Percentiles rank a stretch among this genome's conserved stretches.
Conservation (phyloP, 495 filamentous ascomycete genomes). For the Talaromyces thailandensis region DNA sequence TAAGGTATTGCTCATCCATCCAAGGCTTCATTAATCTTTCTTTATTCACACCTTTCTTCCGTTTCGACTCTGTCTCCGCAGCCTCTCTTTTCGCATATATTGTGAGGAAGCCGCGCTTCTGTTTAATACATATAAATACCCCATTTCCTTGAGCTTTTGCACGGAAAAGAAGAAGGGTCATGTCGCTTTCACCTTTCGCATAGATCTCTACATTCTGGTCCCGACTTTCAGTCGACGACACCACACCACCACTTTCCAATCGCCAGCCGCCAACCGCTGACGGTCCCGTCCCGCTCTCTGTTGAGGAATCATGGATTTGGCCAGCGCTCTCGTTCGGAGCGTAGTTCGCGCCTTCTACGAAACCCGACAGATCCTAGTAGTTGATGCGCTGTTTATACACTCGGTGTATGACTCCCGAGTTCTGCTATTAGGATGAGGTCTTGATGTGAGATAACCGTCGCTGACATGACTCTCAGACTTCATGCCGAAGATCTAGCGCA, state of each 20-base stretch:
- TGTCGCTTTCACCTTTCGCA: background rate
- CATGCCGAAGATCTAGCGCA: slow-evolving; percentile 81
- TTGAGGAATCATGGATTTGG: slow-evolving; percentile 83
- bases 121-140: background rate
- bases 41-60: background rate
- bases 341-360: slow-evolving; percentile 90
- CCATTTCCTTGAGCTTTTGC: background rate
- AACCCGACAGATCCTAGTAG: slow-evolving; percentile 74
- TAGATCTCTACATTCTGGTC: background rate
- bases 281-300: too few relatives aligned
- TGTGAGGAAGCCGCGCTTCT: background rate
- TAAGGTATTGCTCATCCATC: background rate
- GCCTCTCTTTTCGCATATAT: background rate
- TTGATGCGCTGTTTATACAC: slow-evolving; percentile 90
- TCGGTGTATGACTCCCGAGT: slow-evolving; percentile 52
- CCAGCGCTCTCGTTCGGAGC: slow-evolving; percentile 78
- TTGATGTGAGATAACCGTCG: slow-evolving; percentile 3
- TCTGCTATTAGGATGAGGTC: background rate
- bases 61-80: background rate
- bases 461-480: slow-evolving; percentile 42
- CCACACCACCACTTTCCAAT: background rate
- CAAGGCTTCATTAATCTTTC: background rate
- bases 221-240: background rate
- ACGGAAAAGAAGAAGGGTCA: background rate
- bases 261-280: too few relatives aligned